A percentile compares a stretch with the other conserved stretches of the same genome.
Conservation (phyloP, 2,329 filamentous ascomycete genomes). For the Exophiala phaeomuriformis region DNA sequence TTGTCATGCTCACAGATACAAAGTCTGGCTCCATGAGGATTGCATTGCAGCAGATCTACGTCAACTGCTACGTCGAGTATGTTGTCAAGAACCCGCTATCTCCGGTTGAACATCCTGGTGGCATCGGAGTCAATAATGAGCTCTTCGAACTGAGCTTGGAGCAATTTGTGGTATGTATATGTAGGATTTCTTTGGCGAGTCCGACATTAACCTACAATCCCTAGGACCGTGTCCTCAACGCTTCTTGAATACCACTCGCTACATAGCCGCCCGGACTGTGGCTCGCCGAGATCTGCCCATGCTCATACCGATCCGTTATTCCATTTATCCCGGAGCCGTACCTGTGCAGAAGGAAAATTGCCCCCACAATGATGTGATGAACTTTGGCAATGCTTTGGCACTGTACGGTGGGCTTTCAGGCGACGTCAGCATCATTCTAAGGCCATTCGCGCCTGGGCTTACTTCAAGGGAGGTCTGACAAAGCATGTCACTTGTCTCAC, state of each 20-base stretch:
- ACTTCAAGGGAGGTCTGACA: no score
- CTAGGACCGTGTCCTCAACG: conserved; percentile 28
- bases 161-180: conserved; percentile 42
- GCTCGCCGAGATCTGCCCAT: no score
- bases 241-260: conserved; percentile 7
- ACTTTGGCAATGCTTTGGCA: no score
- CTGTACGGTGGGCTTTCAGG: no score
- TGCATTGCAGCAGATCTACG: conserved; percentile 95
- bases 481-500: no score
- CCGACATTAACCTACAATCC: no score
- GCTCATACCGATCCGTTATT: no score
- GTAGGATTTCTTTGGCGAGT: not conserved
- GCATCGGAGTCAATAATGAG: conserved; percentile 57
- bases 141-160: conserved; percentile 54
- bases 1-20: conserved; percentile 92
- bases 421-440: no score
- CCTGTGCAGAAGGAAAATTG: no score
- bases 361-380: no score
- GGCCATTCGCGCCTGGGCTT: no score
- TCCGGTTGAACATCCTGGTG: conserved; percentile 54
- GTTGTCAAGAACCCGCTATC: conserved; percentile 60
- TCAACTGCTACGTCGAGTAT: conserved; percentile 96
- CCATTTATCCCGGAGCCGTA: no score
- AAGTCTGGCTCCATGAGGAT: conserved; percentile 84
- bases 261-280: not conserved